Percentiles rank a stretch among this genome's conserved stretches.
Conservation (phyloP, 352 stramenopile species). For the Phytophthora syringae region DNA sequence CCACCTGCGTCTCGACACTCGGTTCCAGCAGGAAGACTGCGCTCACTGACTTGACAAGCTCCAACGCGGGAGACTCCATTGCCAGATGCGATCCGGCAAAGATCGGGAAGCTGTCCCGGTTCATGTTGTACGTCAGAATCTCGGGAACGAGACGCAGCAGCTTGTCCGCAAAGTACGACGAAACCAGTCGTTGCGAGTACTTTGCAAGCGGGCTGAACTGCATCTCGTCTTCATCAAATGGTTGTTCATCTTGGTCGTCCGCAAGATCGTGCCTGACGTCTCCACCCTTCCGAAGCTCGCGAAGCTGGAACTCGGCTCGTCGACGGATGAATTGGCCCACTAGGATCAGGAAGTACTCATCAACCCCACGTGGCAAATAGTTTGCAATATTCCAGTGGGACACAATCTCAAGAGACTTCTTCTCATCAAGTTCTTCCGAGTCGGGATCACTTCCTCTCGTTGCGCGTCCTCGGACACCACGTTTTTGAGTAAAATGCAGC, state of each 20-base stretch:
- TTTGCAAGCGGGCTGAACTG: conserved; percentile 59
- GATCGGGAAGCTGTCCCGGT: conserved; percentile 75
- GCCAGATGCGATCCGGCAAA: conserved; percentile 86
- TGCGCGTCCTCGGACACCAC: conserved; percentile 35
- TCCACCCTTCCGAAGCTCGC: conserved; percentile 29
- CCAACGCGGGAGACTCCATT: conserved; percentile 91
- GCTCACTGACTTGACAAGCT: conserved; percentile 97
- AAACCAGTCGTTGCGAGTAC: conserved; percentile 77
- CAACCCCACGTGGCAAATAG: conserved; percentile 83
- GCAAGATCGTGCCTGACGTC: conserved; percentile 20
- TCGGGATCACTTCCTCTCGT: conserved; percentile 33
- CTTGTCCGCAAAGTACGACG: conserved; percentile 81
- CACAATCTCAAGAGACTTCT: conserved; percentile 66
- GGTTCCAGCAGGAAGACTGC: conserved; percentile 94
- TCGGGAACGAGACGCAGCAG: conserved; percentile 79
- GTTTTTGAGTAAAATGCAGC: conserved; percentile 85
- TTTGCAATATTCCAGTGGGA: conserved; percentile 91
- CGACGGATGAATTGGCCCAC: conserved; percentile 89
- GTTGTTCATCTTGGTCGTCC: conserved; percentile 35
- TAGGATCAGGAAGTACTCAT: conserved; percentile 91
- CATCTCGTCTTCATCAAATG: conserved; percentile 60
- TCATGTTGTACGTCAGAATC: conserved; percentile 76
- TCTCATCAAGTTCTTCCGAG: conserved; percentile 24
- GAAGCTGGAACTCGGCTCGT: conserved; percentile 63
- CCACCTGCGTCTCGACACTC: conserved; percentile 90